Evolutionary conservation across 345 rosid genomes (phyloP), one percentile per base, ranked within the genome.

Genomic region (Theobroma cacao): DNA sequence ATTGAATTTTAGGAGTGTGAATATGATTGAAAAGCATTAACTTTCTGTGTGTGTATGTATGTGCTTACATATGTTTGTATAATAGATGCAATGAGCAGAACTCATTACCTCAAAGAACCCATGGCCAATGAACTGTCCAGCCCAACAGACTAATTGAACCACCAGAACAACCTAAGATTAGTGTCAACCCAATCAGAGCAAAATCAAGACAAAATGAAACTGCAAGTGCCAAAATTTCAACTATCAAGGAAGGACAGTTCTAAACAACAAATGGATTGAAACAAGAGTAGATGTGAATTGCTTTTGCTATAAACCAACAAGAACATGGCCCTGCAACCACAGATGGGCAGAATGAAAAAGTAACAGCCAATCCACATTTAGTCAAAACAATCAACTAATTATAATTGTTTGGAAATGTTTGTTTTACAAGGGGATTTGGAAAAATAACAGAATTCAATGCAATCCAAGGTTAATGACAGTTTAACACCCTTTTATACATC

Each of bases 111-210:
- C 94, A 62, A 84, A 91, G 60, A 89, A 82, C 22, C 90, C 89
- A 40, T 88, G 92, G 62, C 94, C 92, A 22, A 91, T 81, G 84
- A 88, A 88, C 80, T 88, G 91, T 72, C 91, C 91, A 24, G 87
- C 78, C 94, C 94, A 91, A 71, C 92, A 91, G 60, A 86, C 45
- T 34, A 91, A 26, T 80, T 91, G 90, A 82, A 88, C 80, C 33
- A 77, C 88, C 60, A 89, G 82, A 77, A 87, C 88, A 38, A 89
- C 89, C 92, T 88, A 82, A 61, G 66, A 62, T 79, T 3, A 7
- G 15, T 55, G 36, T 52, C n/a, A n/a, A 52, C 13, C 47, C 59
- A 61, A 68, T 40, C 34, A 70, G 40, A 58, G 14, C 2, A 28
- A 71, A 36, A n/a, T 14, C n/a, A 22, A 55, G 41, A 20, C 52